Conservation (phyloP, 768 basidiomycete species). For the Favolaschia claudopus region DNA sequence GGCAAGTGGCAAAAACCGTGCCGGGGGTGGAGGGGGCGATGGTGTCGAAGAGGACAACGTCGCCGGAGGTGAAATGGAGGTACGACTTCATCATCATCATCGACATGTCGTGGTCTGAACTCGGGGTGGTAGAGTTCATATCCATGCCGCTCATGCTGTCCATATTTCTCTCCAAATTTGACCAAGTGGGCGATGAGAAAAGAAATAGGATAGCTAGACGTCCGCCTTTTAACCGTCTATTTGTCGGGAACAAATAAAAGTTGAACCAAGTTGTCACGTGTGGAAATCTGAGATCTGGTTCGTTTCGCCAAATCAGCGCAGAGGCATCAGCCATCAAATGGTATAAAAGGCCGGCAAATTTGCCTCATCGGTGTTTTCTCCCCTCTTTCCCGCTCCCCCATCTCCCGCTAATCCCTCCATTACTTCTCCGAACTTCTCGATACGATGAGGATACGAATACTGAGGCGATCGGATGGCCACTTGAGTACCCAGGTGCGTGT, state of each 20-base stretch:
- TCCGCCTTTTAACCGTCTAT: too few relatives aligned
- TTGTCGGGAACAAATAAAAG: too few relatives aligned
- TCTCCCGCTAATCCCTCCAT: not conserved
- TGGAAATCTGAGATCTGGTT: too few relatives aligned
- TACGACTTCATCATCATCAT: slow-evolving; percentile 66
- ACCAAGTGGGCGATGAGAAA: not conserved
- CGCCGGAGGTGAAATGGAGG: slow-evolving; percentile 73
- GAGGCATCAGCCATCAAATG: not conserved
- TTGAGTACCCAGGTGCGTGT: too few relatives aligned
- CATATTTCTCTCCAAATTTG: slow-evolving; percentile 11
- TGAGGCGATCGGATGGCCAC: too few relatives aligned
- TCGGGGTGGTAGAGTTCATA: slow-evolving; percentile 10
- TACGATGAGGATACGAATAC: too few relatives aligned
- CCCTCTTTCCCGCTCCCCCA: not conserved
- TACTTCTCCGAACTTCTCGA: too few relatives aligned
- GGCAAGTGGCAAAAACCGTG: slow-evolving; percentile 76
- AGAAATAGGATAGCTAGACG: too few relatives aligned
- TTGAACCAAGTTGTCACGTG: too few relatives aligned
- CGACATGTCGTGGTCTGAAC: slow-evolving; percentile 33
- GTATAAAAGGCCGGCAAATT: slow-evolving; percentile 5
- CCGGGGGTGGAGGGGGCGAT: slow-evolving; percentile 76
- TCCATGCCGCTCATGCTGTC: slow-evolving; percentile 20
- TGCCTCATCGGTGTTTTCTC: not conserved
- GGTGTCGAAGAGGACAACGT: slow-evolving; percentile 69
- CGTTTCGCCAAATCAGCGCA: too few relatives aligned